Conservation (phyloP, 2,329 filamentous ascomycete genomes). For the Aspergillus jensenii region DNA sequence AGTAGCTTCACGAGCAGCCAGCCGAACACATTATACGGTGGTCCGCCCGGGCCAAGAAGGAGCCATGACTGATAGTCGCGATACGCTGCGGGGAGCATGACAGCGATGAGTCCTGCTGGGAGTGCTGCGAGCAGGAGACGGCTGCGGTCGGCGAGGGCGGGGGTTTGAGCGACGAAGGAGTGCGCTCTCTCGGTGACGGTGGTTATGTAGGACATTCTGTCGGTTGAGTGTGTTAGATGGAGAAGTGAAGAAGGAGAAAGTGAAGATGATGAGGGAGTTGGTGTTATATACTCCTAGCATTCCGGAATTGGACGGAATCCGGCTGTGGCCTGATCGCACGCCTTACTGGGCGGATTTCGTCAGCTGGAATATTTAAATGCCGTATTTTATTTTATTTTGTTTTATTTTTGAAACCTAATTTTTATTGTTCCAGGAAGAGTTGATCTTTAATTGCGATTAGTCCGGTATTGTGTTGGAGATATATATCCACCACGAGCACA, state of each 20-base stretch:
- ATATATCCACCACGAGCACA: too few relatives aligned
- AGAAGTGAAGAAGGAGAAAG: not conserved
- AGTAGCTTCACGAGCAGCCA: slow-evolving; percentile 30
- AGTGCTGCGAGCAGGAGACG: not conserved
- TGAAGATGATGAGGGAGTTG: too few relatives aligned
- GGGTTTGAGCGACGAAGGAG: not conserved
- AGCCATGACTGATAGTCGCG: slow-evolving; percentile 38
- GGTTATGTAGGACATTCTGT: not conserved
- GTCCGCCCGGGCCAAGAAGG: slow-evolving; percentile 37
- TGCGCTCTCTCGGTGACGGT: not conserved
- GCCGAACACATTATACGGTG: slow-evolving; percentile 37
- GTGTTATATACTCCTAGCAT: too few relatives aligned
- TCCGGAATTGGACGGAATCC: too few relatives aligned
- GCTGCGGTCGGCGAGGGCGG: not conserved
- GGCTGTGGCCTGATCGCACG: too few relatives aligned
- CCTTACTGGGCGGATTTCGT: too few relatives aligned
- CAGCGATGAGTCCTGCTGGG: not conserved
- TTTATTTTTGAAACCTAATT: too few relatives aligned
- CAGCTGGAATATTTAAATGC: too few relatives aligned
- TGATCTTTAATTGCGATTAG: too few relatives aligned
- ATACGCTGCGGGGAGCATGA: slow-evolving; percentile 21
- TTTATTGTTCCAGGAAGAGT: too few relatives aligned
- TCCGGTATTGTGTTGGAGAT: too few relatives aligned
- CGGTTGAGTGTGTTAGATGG: not conserved
- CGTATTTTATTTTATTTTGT: too few relatives aligned